Percentiles rank a stretch among this genome's conserved stretches.
Evolutionary conservation across 768 basidiomycete genomes (phyloP).

Genomic region (Boletus subparvulus): DNA sequence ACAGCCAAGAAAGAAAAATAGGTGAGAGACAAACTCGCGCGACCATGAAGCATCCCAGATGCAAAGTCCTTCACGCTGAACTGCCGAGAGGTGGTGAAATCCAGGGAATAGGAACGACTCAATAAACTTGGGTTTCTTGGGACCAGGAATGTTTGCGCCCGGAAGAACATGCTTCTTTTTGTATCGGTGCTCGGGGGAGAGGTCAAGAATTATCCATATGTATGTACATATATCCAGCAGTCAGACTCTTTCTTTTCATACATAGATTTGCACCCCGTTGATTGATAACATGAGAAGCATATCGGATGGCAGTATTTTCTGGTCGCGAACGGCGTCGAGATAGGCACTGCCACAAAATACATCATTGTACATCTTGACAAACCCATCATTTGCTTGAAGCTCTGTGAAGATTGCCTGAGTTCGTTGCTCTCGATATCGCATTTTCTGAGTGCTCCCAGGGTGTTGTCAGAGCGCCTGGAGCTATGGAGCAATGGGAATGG

Average conservation of each 20-base stretch:
- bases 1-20: no score
- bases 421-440: not conserved
- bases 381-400: not conserved
- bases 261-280: not conserved
- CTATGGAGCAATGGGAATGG: not conserved
- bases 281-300: not conserved
- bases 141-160: not conserved
- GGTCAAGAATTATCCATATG: no score
- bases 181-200: not conserved
- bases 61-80: no score
- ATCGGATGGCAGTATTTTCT: not conserved
- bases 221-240: no score
- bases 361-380: not conserved
- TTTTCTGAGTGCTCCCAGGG: not conserved
- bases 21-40: no score
- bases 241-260: not conserved
- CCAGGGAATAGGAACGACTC: no score
- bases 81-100: no score
- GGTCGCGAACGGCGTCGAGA: not conserved
- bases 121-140: no score
- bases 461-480: not conserved
- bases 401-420: not conserved
- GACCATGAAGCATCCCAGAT: no score
- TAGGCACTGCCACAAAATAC: not conserved
- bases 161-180: not conserved